Percentiles rank a stretch among this genome's conserved stretches.
Evolutionary conservation across 805 yeast species (phyloP).

Genomic region (Cephaloascus albidus): DNA sequence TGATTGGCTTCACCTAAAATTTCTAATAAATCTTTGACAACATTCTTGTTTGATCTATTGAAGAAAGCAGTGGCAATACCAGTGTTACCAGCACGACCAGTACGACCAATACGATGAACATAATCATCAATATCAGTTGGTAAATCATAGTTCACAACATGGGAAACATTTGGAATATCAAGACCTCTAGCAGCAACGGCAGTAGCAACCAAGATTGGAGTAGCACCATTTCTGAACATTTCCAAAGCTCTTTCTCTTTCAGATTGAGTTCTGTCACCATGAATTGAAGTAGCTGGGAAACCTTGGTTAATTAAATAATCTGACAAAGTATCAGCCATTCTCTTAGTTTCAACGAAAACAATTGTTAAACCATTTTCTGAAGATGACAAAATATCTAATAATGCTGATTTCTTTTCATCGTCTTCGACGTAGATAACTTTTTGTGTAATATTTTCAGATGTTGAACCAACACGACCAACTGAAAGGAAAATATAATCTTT

Average conservation of each 20-base stretch:
- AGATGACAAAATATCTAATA: slow-evolving; percentile 76
- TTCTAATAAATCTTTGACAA: slow-evolving; percentile 81
- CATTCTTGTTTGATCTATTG: slow-evolving; percentile 88
- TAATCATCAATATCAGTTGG: slow-evolving; percentile 97
- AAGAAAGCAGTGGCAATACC: slow-evolving; percentile 98
- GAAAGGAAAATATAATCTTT: slow-evolving; percentile 92
- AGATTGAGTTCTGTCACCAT: slow-evolving; percentile 96
- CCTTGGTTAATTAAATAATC: slow-evolving; percentile 84
- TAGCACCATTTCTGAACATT: slow-evolving; percentile 83
- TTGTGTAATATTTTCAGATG: slow-evolving; percentile 97
- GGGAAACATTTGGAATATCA: slow-evolving; percentile 98
- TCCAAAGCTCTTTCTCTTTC: slow-evolving; percentile 98
- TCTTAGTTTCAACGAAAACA: slow-evolving; percentile 95
- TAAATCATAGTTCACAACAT: slow-evolving; percentile 93
- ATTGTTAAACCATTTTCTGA: slow-evolving; percentile 83
- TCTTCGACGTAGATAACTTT: slow-evolving; percentile 87
- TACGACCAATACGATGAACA: slow-evolving; percentile 99
- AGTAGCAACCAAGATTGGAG: slow-evolving; percentile 95
- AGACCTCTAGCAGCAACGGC: slow-evolving; percentile 99
- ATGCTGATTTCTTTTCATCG: slow-evolving; percentile 82
- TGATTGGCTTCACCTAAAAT: slow-evolving; percentile 93
- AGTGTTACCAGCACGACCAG: slow-evolving; percentile 99
- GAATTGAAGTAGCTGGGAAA: slow-evolving; percentile 97
- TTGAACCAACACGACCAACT: slow-evolving; percentile 98
- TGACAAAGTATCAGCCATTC: slow-evolving; percentile 94